Conservation (phyloP, 2,329 filamentous ascomycete genomes). For the Myriangium duriaei region DNA sequence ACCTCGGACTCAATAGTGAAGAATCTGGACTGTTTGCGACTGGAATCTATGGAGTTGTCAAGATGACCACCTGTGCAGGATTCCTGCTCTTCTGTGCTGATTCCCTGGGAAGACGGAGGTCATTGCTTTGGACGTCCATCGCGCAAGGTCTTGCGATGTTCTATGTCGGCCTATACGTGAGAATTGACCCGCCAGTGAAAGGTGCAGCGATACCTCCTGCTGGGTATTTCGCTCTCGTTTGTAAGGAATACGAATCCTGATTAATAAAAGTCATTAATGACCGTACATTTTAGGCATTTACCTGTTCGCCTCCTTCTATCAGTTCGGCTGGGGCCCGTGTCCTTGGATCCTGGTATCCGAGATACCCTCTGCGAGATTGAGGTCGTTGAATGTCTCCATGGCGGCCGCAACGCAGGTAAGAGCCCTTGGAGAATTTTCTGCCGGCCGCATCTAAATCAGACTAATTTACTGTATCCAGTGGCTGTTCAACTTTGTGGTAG, state of each 20-base stretch:
- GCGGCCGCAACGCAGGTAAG: constrained; percentile 54
- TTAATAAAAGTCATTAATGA: no score
- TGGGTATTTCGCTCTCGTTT: constrained; percentile 57
- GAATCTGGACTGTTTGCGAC: constrained; percentile 55
- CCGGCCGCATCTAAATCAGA: accelerated
- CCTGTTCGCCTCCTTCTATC: constrained; percentile 58
- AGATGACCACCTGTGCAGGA: constrained; percentile 48
- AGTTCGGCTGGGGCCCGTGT: constrained; percentile 24
- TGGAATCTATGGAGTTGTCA: constrained; percentile 61
- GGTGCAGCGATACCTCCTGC: constrained; percentile 47
- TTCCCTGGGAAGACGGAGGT: constrained; percentile 54
- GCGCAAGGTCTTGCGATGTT: constrained; percentile 49
- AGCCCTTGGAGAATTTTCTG: constrained; percentile 32
- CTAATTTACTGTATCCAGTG: no score
- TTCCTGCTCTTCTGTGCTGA: constrained; percentile 67
- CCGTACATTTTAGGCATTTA: no score
- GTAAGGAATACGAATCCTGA: no score
- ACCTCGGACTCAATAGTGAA: constrained; percentile 48
- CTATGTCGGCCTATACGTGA: constrained; percentile 59
- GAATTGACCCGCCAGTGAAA: constrained; percentile 44
- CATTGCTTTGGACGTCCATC: constrained; percentile 33
- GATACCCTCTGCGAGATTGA: constrained; percentile 54
- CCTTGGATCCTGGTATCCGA: constrained; percentile 64
- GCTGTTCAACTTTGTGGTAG: constrained; percentile 64
- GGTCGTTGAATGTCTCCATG: constrained; percentile 55